A percentile compares a stretch with the other conserved stretches of the same genome.
Conservation (phyloP, 2,329 filamentous ascomycete genomes). For the Salinomyces thailandicus region DNA sequence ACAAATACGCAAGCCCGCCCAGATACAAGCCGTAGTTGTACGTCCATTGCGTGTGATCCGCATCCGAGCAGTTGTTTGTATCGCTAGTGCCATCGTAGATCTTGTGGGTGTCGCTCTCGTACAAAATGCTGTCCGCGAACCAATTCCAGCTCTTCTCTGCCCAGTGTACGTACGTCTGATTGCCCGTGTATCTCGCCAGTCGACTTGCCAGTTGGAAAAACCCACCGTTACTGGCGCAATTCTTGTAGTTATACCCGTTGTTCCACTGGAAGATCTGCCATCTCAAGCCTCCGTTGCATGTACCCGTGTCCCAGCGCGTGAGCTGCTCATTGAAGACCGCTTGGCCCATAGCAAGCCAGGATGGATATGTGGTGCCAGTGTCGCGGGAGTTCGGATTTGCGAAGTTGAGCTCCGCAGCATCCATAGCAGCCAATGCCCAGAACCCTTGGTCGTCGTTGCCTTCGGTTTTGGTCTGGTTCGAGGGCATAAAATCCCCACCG, state of each 20-base stretch:
- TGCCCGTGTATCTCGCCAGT: conserved; percentile 31
- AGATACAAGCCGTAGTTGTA: conserved; percentile 37
- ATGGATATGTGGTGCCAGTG: conserved; percentile 22
- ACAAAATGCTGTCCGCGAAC: conserved; percentile 39
- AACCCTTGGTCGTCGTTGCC: conserved; percentile 48
- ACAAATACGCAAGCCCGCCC: conserved; percentile 9
- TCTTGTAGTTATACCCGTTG: conserved; percentile 45
- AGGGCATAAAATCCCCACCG: conserved; percentile 28
- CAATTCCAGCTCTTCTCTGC: conserved; percentile 34
- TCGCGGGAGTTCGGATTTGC: conserved; percentile 25
- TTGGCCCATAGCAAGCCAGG: conserved; percentile 37
- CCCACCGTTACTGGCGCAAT: conserved; percentile 44
- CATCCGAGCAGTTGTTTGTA: conserved; percentile 33
- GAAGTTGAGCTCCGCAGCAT: conserved; percentile 41
- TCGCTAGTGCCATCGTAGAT: conserved; percentile 40
- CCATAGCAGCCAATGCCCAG: conserved; percentile 44
- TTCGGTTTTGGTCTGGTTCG: conserved; percentile 28
- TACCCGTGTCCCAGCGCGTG: conserved; percentile 26
- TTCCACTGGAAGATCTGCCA: conserved; percentile 25
- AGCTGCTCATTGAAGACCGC: conserved; percentile 32
- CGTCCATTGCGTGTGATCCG: conserved; percentile 39
- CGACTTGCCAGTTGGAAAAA: conserved; percentile 41
- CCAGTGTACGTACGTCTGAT: conserved; percentile 55
- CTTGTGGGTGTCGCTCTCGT: conserved; percentile 28
- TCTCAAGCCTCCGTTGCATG: conserved; percentile 30